phyloP scores from a whole-genome alignment of 129 eudicot species.

The Flaveria linearis region DNA sequence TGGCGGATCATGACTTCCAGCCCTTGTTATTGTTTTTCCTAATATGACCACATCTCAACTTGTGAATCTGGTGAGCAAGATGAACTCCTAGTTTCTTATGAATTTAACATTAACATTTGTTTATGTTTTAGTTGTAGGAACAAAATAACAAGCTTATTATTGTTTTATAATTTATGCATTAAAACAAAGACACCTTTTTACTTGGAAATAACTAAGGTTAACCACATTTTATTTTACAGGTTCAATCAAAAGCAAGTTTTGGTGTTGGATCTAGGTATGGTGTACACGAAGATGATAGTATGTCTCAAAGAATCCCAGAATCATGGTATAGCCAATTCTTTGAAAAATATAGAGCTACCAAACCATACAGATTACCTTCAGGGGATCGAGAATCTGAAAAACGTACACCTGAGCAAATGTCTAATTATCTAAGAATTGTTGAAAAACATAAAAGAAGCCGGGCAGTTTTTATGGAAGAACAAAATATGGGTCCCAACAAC shows the following conservation, averaged over 20 bases:
- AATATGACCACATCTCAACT: neutral
- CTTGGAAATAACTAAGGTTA: neutral
- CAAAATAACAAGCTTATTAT: neutral
- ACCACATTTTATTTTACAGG: conserved; percentile 33
- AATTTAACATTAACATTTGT: neutral
- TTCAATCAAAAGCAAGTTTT: conserved; percentile 56
- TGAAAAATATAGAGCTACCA: conserved; percentile 70
- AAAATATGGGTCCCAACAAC: conserved; percentile 38
- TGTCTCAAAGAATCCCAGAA: conserved; percentile 71
- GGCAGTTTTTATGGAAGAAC: conserved; percentile 67
- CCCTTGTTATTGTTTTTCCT: neutral
- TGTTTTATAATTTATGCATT: neutral
- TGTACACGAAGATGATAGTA: conserved; percentile 53
- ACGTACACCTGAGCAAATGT: conserved; percentile 94
- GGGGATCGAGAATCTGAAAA: conserved; percentile 85
- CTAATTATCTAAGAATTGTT: conserved; percentile 56
- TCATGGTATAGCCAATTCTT: conserved; percentile 86
- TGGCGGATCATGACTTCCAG: neutral
- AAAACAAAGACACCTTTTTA: neutral
- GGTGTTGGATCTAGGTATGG: conserved; percentile 66
- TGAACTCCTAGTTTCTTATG: neutral
- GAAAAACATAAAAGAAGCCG: conserved; percentile 89
- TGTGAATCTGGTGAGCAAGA: neutral
- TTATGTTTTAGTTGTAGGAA: neutral
- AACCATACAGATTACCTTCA: conserved; percentile 65